Evolutionary conservation across 2,329 filamentous ascomycete genomes (phyloP), one percentile per base, ranked within the genome.

Genomic region (Colletotrichum orbiculare): DNA sequence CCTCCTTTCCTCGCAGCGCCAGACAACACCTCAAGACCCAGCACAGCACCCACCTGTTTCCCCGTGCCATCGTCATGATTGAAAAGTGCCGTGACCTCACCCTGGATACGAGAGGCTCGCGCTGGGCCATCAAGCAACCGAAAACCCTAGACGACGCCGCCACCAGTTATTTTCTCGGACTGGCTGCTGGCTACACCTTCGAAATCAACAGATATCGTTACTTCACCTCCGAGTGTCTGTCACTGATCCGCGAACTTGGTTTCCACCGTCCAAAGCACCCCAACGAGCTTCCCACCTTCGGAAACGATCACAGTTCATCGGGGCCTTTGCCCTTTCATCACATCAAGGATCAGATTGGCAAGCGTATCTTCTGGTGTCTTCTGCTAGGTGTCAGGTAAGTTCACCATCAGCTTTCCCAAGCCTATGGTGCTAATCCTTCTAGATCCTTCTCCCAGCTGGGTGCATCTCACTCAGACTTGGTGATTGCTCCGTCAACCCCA

Each of bases 331-430:
- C 83, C 0, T 87, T 91, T 65, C 89, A 92, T 70, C 89, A 90
- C 53, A 85, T 94, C 55, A 89, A 89, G 72, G 87, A 90, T 71
- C 90, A 94, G 76, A 85, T 92, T 50, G 88, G 90, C 50, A 91
- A 91, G 74, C 87, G 91, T 67, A 89, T 97, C 45, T 97, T 96
- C 75, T 97, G 94, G 89, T 90, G 92, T 25, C 84, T 94, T 69
- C 88, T 96, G 67, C 87, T 94, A 6, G 90, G 90, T 39, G 86
- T 92, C 65, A 85, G 89, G 85, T 89, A 78, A 68, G 81, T 46
- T 58, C 43, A 8, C n/a, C 48, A 10, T 4, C 34, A 48, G 39
- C 12, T 41, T 7, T 7, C 37, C 5, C 45, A n/a, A 12, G 42
- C 42, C 7, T 41, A 52, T 7, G 15, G 6, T 41, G 15, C 66